Percentiles rank a stretch among this genome's conserved stretches.
These are phyloP conservation scores for sweet orange (Citrus sinensis) DNA, from an alignment of 345 rosid species.

Conservation along the genomic window DNA sequence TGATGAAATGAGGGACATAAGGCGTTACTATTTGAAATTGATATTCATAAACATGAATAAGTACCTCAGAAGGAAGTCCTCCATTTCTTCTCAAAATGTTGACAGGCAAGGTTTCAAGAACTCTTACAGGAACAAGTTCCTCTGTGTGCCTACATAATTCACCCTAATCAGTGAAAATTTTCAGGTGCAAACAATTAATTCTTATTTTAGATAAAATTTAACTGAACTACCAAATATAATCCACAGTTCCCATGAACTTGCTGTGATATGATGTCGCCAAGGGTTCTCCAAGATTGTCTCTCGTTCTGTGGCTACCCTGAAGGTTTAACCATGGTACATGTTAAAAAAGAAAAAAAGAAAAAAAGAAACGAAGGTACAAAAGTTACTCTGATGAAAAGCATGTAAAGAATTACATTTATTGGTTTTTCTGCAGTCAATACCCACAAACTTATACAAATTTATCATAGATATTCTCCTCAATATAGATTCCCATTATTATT, in stretches of 20 bases:
- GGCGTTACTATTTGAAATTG: background rate
- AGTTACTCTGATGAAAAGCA: background rate
- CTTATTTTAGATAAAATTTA: background rate
- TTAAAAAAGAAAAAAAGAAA: background rate
- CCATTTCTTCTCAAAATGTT: slow-evolving; percentile 52
- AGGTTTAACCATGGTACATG: slow-evolving; percentile 17
- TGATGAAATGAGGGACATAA: background rate
- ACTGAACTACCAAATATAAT: slow-evolving; percentile 74
- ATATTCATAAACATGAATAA: background rate
- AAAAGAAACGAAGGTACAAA: background rate
- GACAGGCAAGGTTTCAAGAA: slow-evolving; percentile 83
- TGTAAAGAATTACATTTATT: background rate
- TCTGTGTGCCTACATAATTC: slow-evolving; percentile 61
- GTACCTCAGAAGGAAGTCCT: slow-evolving; percentile 85
- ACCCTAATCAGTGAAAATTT: slow-evolving; percentile 11
- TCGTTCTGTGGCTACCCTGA: slow-evolving; percentile 58
- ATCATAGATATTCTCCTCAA: too few species aligned
- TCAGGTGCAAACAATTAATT: background rate
- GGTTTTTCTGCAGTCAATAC: background rate
- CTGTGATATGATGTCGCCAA: slow-evolving; percentile 91
- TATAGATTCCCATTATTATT: background rate
- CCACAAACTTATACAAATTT: background rate
- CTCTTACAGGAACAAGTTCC: slow-evolving; percentile 74
- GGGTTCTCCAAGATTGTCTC: slow-evolving; percentile 78
- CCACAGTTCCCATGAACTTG: slow-evolving; percentile 86